Evolutionary conservation across 164 flowering plant genomes (phyloP).

Genomic region (Umbellularia californica): DNA sequence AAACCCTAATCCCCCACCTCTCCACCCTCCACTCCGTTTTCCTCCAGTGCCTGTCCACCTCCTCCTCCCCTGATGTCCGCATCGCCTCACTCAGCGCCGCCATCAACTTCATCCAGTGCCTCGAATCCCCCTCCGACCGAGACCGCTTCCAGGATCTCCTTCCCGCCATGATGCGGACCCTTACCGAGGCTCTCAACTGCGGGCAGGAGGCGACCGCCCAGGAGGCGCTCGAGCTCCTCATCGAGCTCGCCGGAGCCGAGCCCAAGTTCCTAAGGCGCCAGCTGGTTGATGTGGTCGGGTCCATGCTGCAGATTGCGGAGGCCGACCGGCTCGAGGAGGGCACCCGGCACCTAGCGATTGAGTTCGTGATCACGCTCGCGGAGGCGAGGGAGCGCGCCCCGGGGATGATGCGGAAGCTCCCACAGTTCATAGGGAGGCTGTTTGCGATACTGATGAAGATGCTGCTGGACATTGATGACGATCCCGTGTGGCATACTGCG

Average conservation of each 20-base stretch:
- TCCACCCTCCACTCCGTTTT: slow-evolving; percentile 72
- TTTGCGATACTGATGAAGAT: slow-evolving; percentile 84
- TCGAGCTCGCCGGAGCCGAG: slow-evolving; percentile 90
- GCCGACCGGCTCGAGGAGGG: slow-evolving; percentile 82
- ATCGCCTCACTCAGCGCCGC: slow-evolving; percentile 82
- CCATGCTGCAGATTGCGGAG: slow-evolving; percentile 94
- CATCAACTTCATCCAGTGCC: slow-evolving; percentile 88
- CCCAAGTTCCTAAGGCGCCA: slow-evolving; percentile 86
- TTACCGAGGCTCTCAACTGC: slow-evolving; percentile 74
- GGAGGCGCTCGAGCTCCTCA: slow-evolving; percentile 84
- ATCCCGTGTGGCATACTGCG: slow-evolving; percentile 85
- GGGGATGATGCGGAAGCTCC: slow-evolving; percentile 98
- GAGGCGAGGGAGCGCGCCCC: slow-evolving; percentile 98
- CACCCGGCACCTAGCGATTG: slow-evolving; percentile 85
- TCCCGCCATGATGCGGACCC: slow-evolving; percentile 85
- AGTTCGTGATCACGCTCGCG: slow-evolving; percentile 89
- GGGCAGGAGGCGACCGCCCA: slow-evolving; percentile 91
- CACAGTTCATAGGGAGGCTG: slow-evolving; percentile 82
- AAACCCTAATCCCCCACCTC: slow-evolving; percentile 59
- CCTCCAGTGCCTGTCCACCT: slow-evolving; percentile 46
- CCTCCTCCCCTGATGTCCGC: slow-evolving; percentile 55
- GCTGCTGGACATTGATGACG: slow-evolving; percentile 94
- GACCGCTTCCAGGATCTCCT: slow-evolving; percentile 88
- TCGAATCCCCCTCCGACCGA: slow-evolving; percentile 59
- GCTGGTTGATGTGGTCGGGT: slow-evolving; percentile 75